Conservation (phyloP, 345 rosid genomes). For the Pistacia atlantica region DNA sequence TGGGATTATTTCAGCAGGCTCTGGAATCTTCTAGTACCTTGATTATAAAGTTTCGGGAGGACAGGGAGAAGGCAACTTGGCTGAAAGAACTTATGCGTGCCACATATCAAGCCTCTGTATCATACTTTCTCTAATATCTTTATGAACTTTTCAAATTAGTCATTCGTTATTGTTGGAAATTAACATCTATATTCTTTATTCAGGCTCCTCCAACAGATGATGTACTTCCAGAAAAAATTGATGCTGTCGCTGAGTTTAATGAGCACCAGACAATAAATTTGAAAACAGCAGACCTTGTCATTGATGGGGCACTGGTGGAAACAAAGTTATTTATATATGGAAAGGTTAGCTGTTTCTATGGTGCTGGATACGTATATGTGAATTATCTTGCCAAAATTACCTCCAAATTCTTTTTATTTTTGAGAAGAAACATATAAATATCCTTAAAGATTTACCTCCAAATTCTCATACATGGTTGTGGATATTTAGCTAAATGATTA, state of each 20-base stretch:
- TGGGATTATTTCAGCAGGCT: conserved; percentile 53
- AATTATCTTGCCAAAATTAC: neutral
- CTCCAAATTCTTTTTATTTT: neutral
- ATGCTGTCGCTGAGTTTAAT: conserved; percentile 36
- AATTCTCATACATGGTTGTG: neutral
- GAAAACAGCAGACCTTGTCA: conserved; percentile 76
- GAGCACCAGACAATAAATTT: conserved; percentile 46
- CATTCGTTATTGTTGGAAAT: conserved; percentile 19
- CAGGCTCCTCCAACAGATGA: conserved; percentile 77
- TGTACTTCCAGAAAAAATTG: conserved; percentile 59
- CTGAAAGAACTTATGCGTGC: conserved; percentile 84
- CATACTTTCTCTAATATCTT: conserved; percentile 17
- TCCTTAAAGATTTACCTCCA: neutral
- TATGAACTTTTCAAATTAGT: conserved; percentile 22
- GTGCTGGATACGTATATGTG: conserved; percentile 10
- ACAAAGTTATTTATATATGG: conserved; percentile 79
- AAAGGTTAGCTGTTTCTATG: conserved; percentile 50
- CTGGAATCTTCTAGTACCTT: conserved; percentile 91
- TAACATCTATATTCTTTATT: conserved; percentile 13
- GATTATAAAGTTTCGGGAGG: conserved; percentile 77
- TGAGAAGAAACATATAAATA: too few relatives aligned
- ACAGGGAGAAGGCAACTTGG: conserved; percentile 81
- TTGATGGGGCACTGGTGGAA: conserved; percentile 80
- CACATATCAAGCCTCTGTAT: conserved; percentile 96
- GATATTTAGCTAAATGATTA: conserved; percentile 13